These are phyloP conservation scores for Hymenoscyphus fructigenus DNA, from an alignment of 2,329 filamentous ascomycete species.

Conservation along the genomic window DNA sequence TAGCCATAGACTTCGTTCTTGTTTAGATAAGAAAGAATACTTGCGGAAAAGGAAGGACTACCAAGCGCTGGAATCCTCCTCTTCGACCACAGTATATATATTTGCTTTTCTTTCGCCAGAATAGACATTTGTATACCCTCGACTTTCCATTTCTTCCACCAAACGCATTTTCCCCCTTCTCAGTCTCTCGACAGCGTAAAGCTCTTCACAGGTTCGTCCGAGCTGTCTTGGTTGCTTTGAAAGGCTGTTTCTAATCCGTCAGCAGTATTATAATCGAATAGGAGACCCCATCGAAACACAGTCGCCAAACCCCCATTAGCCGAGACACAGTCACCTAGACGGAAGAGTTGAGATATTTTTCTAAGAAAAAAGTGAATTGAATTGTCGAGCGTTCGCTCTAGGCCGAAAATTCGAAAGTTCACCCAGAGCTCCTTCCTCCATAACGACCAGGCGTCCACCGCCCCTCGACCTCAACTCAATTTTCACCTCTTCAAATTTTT, in stretches of 20 bases:
- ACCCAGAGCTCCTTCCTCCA: neutral
- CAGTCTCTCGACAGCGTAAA: neutral
- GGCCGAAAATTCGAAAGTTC: neutral
- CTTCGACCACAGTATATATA: slow-evolving; percentile 11
- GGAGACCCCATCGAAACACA: neutral
- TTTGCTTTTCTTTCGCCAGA: slow-evolving; percentile 11
- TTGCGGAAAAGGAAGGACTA: slow-evolving; percentile 26
- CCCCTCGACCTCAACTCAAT: neutral
- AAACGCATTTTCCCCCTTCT: neutral
- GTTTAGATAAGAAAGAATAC: slow-evolving; percentile 18
- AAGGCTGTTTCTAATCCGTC: neutral
- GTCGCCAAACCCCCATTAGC: neutral
- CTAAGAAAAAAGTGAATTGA: neutral
- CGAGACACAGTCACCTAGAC: neutral
- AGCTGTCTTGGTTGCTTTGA: neutral
- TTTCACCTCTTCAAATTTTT: neutral
- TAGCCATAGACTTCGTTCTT: slow-evolving; percentile 20
- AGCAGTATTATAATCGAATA: neutral
- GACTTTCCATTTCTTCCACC: neutral
- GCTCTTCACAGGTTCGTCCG: neutral
- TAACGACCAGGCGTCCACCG: neutral
- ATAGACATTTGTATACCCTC: neutral
- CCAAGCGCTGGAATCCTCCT: slow-evolving; percentile 36
- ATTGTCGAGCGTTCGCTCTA: neutral
- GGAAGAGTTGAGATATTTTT: neutral